Conservation (phyloP, 129 eudicot genomes). For the Flaveria linearis region DNA sequence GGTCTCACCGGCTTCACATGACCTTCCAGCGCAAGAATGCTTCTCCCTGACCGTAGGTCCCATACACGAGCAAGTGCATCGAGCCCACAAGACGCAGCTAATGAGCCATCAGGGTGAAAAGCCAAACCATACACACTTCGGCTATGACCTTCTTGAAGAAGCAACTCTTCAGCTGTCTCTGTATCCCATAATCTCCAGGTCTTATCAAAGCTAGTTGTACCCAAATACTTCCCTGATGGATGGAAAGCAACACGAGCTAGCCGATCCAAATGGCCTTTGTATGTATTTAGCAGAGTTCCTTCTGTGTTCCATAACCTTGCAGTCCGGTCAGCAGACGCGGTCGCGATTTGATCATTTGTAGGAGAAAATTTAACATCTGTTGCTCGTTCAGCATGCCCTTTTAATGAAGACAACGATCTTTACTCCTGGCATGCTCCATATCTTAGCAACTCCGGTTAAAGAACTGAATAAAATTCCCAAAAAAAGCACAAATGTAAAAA, state of each 20-base stretch:
- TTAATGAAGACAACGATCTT: constrained; percentile 49
- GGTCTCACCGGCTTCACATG: constrained; percentile 89
- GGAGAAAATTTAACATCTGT: constrained; percentile 91
- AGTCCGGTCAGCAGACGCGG: constrained; percentile 94
- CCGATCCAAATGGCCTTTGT: constrained; percentile 89
- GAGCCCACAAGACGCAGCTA: constrained; percentile 89
- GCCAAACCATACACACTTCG: constrained; percentile 86
- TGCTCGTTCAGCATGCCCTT: constrained; percentile 91
- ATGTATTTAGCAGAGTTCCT: constrained; percentile 63
- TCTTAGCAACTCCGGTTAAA: constrained; percentile 74
- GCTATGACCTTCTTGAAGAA: constrained; percentile 97
- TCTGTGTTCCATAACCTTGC: constrained; percentile 81
- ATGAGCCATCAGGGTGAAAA: constrained; percentile 89
- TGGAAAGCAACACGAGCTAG: constrained; percentile 94
- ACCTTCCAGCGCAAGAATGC: constrained; percentile 92
- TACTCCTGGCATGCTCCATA: constrained; percentile 88
- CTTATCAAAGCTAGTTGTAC: constrained; percentile 89
- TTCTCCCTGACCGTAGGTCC: constrained; percentile 95
- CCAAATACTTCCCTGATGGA: constrained; percentile 90
- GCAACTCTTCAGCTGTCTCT: constrained; percentile 84
- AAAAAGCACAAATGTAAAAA: neutral
- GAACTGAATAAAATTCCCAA: constrained; percentile 41
- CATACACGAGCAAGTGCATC: constrained; percentile 98
- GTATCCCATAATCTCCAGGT: constrained; percentile 98
- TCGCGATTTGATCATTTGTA: constrained; percentile 59